Base-by-base conservation (phyloP, 305 asterid genomes). In the Solanum aculeatissimum region DNA sequence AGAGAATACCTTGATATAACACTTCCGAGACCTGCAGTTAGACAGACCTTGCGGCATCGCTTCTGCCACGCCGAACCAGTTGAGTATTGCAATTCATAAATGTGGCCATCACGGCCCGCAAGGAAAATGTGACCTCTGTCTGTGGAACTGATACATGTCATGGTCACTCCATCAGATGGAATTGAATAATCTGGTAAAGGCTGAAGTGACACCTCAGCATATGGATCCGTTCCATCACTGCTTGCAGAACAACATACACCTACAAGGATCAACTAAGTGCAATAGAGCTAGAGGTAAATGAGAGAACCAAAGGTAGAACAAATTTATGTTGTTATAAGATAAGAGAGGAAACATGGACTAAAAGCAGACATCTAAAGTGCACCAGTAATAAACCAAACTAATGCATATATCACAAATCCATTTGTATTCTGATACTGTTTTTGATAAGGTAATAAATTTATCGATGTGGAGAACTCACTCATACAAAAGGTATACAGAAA, bases 231-330 rank as follows among this genome's bases (percentile, higher is more conserved):
- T 86, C 94, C 98, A 83, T 93, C 97, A 81, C 95, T 92, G 81
- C 94, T 92, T 87, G 94, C 97, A 84, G 99, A 94, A 89, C 98
- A 95, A 87, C 98, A 97, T 87, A 97, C 98, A 89, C 98, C 98
- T 86, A 97, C 95, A 85, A 95, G 96, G 87, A 93, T 90, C 91
- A 97, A 90, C 99, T 97, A 91, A 86, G 87, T 82, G 84, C 84
- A 86, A 72, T 23, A 85, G 77, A 87, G 63, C 60, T 27, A 79
- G 78, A 85, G 18, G 83, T 80, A 78, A 82, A 71, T 82, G 78
- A 51, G 83, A 57, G 75, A 80, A 54, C 23, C 71, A 32, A 78
- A 60, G 63, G 69, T n/a, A 43, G 29, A 75, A 79, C 53, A 77
- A 43, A 27, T 51, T 14, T 53, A 47, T 69, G 45, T 3, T 19